Base-by-base conservation (phyloP, 2,329 filamentous ascomycete genomes). In the Drechmeria coniospora region DNA sequence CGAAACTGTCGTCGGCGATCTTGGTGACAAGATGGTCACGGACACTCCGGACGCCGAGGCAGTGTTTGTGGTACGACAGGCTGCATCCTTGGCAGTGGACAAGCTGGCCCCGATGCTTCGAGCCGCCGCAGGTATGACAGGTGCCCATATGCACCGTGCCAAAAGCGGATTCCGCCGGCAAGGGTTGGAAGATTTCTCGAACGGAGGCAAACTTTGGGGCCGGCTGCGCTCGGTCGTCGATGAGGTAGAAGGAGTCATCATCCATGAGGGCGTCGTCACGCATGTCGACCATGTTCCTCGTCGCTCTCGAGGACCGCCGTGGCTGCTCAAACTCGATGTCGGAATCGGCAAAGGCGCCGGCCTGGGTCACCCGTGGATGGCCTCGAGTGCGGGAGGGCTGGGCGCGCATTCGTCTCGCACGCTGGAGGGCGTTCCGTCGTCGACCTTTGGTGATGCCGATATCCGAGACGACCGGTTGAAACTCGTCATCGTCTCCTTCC, bases 11-110 rank as follows among this genome's bases (percentile, higher is more conserved):
- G 1, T 77, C 61, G 2, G 63, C 74, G 28, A 94, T 54, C 49
- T 95, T 98, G 15, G 84, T 95, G 8, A 82, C 82, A 20, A 90
- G 57, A 48, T 95, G 90, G n/a, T 93, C 83, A 34, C 90, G 68
- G 9, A 50, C 59, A 28, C 66, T 68, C 27, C 90, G 71, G 26
- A 65, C 61, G 1, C 87, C 84, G 16, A 98, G 62, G 45, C 90
- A 98, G 22, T 56, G 57, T 49, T 80, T 82, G 53, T 98, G 90
- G 40, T 83, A 93, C 0, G 79, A 66, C 26, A 76, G 61, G 2
- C 77, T 83, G 48, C 90, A 98, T 17, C 90, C 90, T 54, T 98
- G 92, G 41, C 90, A 98, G 44, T 77, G 75, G 19, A 98, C 66
- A 15, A 98, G 59, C 21, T 68, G 61, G 1, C 81, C 83, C 11